phyloP scores from a whole-genome alignment of 2,329 filamentous ascomycete genomes.

The Monosporascus sp. region DNA sequence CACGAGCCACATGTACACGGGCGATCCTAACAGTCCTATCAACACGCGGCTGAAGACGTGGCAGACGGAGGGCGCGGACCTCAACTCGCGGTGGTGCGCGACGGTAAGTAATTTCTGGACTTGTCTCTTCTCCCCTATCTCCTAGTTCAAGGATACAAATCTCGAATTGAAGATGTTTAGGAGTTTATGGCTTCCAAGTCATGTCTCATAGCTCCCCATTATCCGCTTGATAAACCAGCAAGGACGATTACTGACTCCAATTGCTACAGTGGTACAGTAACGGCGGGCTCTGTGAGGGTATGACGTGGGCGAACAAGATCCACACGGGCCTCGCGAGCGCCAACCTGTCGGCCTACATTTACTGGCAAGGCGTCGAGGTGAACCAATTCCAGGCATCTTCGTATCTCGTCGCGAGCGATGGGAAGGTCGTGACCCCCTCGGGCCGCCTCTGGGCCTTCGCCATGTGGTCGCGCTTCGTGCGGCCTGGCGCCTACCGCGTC shows the following conservation, averaged over 20 bases:
- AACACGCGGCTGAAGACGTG: slow-evolving; percentile 32
- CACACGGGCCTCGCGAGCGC: slow-evolving; percentile 38
- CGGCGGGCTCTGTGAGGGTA: slow-evolving; percentile 35
- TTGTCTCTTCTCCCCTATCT: too few relatives aligned
- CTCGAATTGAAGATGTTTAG: too few relatives aligned
- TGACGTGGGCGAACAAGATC: slow-evolving; percentile 29
- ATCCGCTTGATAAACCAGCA: too few relatives aligned
- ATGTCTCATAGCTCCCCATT: too few relatives aligned
- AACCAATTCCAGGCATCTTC: slow-evolving; percentile 22
- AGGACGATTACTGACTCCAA: too few relatives aligned
- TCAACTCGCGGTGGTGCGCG: slow-evolving; percentile 28
- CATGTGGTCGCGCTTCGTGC: slow-evolving; percentile 21
- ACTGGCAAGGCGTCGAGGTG: slow-evolving; percentile 38
- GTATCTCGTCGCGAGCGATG: slow-evolving; percentile 24
- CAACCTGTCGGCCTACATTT: slow-evolving; percentile 42
- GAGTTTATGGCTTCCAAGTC: too few relatives aligned
- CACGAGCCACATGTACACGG: slow-evolving; percentile 33
- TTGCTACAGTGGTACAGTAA: slow-evolving; percentile 31
- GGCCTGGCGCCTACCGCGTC: slow-evolving; percentile 17
- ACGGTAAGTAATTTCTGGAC: slow-evolving; percentile 1
- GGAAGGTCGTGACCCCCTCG: slow-evolving; percentile 14
- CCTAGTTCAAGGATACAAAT: too few relatives aligned
- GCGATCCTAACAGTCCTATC: slow-evolving; percentile 19
- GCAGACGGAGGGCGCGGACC: slow-evolving; percentile 42
- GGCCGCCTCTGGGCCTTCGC: slow-evolving; percentile 21